Evolutionary conservation across 371 early-diverging fungal species (phyloP).

Genomic region (Mortierella polycephala): DNA sequence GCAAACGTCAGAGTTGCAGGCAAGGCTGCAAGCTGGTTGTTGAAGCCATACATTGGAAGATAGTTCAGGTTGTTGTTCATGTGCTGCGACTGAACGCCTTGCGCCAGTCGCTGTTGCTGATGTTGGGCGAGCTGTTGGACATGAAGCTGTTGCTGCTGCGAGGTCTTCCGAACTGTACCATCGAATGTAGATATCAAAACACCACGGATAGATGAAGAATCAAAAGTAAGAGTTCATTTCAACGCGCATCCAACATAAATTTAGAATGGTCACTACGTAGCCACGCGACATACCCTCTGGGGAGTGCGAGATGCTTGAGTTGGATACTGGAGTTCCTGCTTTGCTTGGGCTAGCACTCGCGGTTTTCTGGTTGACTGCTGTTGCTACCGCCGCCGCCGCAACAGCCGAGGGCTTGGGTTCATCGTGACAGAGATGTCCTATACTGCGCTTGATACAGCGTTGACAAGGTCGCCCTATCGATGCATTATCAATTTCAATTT

Average conservation of each 20-base stretch:
- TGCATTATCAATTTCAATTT: neutral
- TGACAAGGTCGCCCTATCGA: slow-evolving; percentile 86
- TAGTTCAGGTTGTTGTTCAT: neutral
- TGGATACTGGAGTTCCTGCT: slow-evolving; percentile 30
- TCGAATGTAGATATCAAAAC: no score
- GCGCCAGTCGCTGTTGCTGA: slow-evolving; percentile 26
- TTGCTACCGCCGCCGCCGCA: slow-evolving; percentile 10
- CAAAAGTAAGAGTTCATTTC: neutral
- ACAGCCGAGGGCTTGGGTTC: slow-evolving; percentile 65
- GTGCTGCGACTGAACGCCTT: slow-evolving; percentile 20
- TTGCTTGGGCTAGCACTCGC: slow-evolving; percentile 21
- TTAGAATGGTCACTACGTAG: no score
- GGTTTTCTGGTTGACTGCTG: slow-evolving; percentile 11
- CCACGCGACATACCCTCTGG: slow-evolving; percentile 22
- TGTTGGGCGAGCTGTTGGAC: slow-evolving; percentile 22
- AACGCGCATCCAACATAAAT: no score
- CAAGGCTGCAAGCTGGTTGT: slow-evolving; percentile 33
- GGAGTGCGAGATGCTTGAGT: slow-evolving; percentile 22
- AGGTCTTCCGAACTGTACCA: slow-evolving; percentile 25
- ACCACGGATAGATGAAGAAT: neutral
- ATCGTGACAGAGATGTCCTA: slow-evolving; percentile 92
- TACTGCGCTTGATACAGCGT: slow-evolving; percentile 93
- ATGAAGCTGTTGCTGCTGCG: slow-evolving; percentile 27
- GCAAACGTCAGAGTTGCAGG: slow-evolving; percentile 75
- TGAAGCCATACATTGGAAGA: slow-evolving; percentile 29